Percentiles rank a stretch among this genome's conserved stretches.
These are phyloP conservation scores for Cladophialophora chaetospira DNA, from an alignment of 2,329 filamentous ascomycete species.

Conservation along the genomic window DNA sequence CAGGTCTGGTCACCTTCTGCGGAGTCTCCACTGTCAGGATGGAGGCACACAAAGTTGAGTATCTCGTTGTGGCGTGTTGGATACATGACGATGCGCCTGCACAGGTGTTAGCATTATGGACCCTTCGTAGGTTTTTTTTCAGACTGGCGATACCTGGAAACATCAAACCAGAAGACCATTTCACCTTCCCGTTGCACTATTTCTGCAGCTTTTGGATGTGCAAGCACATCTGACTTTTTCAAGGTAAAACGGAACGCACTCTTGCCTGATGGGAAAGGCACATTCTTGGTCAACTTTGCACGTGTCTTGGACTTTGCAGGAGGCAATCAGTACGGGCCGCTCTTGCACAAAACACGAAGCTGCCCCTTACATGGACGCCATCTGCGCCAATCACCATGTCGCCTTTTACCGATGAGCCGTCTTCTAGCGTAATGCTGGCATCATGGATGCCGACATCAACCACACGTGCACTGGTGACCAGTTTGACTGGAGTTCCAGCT, in stretches of 20 bases:
- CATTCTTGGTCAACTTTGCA: too few species aligned
- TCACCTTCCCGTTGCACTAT: conserved; percentile 43
- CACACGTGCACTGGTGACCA: background rate
- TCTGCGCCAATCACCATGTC: background rate
- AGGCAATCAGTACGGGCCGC: too few species aligned
- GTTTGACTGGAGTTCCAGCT: background rate
- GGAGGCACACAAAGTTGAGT: conserved; percentile 26
- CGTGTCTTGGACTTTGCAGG: background rate
- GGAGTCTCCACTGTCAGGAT: conserved; percentile 37
- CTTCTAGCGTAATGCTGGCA: background rate
- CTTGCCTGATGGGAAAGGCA: too few species aligned
- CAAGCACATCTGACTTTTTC: conserved; percentile 28
- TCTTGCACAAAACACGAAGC: too few species aligned
- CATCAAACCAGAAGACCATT: too few species aligned
- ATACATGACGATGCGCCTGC: conserved; percentile 34
- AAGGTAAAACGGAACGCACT: conserved; percentile 43
- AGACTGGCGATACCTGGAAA: too few species aligned
- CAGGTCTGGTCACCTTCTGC: conserved; percentile 34
- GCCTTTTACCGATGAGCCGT: background rate
- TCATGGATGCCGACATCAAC: background rate
- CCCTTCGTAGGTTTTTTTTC: too few species aligned
- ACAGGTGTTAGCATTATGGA: conserved; percentile 46
- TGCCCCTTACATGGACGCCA: background rate
- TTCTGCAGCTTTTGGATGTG: conserved; percentile 45
- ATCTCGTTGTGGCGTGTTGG: conserved; percentile 30